phyloP scores from a whole-genome alignment of 148 eudicot genomes.

The Cornus controversa region DNA sequence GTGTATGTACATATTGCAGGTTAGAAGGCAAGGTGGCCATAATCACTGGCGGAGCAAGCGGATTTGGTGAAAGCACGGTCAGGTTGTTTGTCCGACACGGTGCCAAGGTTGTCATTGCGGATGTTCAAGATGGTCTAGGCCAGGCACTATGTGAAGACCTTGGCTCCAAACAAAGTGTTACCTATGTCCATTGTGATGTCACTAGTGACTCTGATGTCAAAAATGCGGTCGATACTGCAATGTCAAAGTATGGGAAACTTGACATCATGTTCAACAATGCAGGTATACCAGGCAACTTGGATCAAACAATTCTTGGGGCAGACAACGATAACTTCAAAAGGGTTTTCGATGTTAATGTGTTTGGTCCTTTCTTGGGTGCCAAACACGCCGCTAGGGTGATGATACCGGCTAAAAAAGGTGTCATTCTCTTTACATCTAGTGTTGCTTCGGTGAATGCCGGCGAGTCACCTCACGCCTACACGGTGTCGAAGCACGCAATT shows the following conservation, averaged over 20 bases:
- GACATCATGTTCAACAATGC: slow-evolving; percentile 65
- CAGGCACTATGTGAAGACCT: slow-evolving; percentile 20
- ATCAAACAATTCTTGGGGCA: slow-evolving; percentile 17
- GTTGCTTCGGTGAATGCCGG: slow-evolving; percentile 28
- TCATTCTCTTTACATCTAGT: slow-evolving; percentile 46
- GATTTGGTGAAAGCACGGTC: slow-evolving; percentile 46
- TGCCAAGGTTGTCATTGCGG: slow-evolving; percentile 53
- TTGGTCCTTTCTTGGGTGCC: slow-evolving; percentile 43
- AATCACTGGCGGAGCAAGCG: slow-evolving; percentile 65
- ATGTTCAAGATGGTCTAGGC: slow-evolving; percentile 43
- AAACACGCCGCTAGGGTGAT: slow-evolving; percentile 53
- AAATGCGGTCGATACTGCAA: slow-evolving; percentile 25
- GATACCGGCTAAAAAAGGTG: slow-evolving; percentile 41
- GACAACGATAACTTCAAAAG: slow-evolving; percentile 22
- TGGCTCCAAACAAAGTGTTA: slow-evolving; percentile 1
- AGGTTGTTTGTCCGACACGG: slow-evolving; percentile 42
- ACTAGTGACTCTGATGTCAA: slow-evolving; percentile 32
- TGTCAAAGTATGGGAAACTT: slow-evolving; percentile 42
- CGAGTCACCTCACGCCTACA: slow-evolving; percentile 35
- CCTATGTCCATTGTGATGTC: slow-evolving; percentile 45
- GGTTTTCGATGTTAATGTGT: slow-evolving; percentile 37
- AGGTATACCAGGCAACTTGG: slow-evolving; percentile 26
- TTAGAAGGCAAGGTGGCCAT: slow-evolving; percentile 44
- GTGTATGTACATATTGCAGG: slow-evolving; percentile 16
- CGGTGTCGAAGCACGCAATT: slow-evolving; percentile 40